Percentiles rank a stretch among this genome's conserved stretches.
These are phyloP conservation scores for Candida germanica DNA, from an alignment of 805 yeast genomes.

Conservation along the genomic window DNA sequence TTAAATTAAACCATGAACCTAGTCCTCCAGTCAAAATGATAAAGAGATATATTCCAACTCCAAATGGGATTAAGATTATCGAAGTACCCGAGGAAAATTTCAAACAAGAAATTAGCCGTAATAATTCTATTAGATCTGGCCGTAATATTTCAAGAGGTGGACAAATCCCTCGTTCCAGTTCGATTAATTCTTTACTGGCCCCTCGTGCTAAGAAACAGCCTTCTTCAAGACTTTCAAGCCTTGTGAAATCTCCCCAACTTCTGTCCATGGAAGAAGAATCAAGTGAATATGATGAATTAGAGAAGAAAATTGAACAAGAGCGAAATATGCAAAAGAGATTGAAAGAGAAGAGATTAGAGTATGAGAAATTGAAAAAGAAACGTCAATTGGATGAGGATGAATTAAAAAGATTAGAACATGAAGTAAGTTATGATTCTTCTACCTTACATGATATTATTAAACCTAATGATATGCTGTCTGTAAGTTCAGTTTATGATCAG, in stretches of 20 bases:
- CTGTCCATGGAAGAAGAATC: constrained; percentile 11
- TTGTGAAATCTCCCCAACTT: constrained; percentile 9
- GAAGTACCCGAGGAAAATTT: constrained; percentile 59
- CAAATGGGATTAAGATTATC: constrained; percentile 63
- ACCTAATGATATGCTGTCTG: constrained; percentile 6
- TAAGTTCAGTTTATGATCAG: constrained; percentile 2
- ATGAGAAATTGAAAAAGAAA: constrained; percentile 29
- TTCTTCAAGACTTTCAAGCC: constrained; percentile 22
- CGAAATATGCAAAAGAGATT: constrained; percentile 34
- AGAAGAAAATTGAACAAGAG: constrained; percentile 38
- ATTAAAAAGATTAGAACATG: constrained; percentile 14
- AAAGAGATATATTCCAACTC: constrained; percentile 71
- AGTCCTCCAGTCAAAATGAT: constrained; percentile 41
- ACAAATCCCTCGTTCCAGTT: constrained; percentile 24
- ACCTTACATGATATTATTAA: neutral
- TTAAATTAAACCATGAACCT: constrained; percentile 25
- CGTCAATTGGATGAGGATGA: constrained; percentile 27
- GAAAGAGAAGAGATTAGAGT: constrained; percentile 36
- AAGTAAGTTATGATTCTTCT: constrained; percentile 4
- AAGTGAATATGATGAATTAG: constrained; percentile 24
- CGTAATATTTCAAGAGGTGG: no score
- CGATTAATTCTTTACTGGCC: constrained; percentile 14
- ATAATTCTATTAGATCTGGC: constrained; percentile 38
- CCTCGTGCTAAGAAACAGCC: constrained; percentile 8
- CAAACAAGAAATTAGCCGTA: constrained; percentile 36